These are phyloP conservation scores for Backusella australiensis DNA, from an alignment of 192 early-diverging fungal genomes.

Conservation along the genomic window DNA sequence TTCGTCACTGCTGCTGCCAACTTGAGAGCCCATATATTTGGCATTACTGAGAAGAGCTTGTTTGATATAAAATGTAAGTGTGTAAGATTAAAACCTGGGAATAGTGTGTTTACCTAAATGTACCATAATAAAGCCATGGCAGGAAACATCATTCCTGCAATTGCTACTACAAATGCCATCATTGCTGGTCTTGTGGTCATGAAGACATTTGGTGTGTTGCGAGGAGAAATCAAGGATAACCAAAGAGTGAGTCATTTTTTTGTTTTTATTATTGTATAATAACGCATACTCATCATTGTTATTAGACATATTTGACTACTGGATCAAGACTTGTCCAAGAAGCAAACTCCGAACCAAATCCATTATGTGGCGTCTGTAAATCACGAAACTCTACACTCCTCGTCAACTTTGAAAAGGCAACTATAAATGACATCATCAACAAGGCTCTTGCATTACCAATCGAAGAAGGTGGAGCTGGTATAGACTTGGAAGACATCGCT, in stretches of 20 bases:
- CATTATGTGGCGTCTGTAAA: slow-evolving; percentile 74
- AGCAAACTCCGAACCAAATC: slow-evolving; percentile 62
- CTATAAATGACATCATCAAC: slow-evolving; percentile 67
- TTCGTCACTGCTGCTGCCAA: slow-evolving; percentile 96
- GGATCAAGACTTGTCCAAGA: slow-evolving; percentile 65
- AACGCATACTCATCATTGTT: background rate
- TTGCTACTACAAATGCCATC: slow-evolving; percentile 97
- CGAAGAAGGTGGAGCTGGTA: slow-evolving; percentile 48
- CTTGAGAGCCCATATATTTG: slow-evolving; percentile 80
- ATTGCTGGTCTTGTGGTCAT: slow-evolving; percentile 93
- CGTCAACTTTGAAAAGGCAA: slow-evolving; percentile 56
- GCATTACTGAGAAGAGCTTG: slow-evolving; percentile 72
- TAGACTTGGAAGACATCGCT: slow-evolving; percentile 67
- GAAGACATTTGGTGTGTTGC: slow-evolving; percentile 76
- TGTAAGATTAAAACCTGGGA: background rate
- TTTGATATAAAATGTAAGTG: slow-evolving; percentile 85
- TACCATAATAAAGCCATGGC: slow-evolving; percentile 79
- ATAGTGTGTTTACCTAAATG: background rate
- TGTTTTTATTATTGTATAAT: background rate
- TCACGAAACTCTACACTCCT: slow-evolving; percentile 60
- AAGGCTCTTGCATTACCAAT: slow-evolving; percentile 30
- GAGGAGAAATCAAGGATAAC: slow-evolving; percentile 47
- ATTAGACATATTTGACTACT: slow-evolving; percentile 61
- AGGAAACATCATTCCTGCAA: slow-evolving; percentile 97
- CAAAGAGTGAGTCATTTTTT: slow-evolving; percentile 44